Evolutionary conservation across 2,329 filamentous ascomycete genomes (phyloP), one percentile per base, ranked within the genome.

Genomic region (Mycocentrospora acerina): DNA sequence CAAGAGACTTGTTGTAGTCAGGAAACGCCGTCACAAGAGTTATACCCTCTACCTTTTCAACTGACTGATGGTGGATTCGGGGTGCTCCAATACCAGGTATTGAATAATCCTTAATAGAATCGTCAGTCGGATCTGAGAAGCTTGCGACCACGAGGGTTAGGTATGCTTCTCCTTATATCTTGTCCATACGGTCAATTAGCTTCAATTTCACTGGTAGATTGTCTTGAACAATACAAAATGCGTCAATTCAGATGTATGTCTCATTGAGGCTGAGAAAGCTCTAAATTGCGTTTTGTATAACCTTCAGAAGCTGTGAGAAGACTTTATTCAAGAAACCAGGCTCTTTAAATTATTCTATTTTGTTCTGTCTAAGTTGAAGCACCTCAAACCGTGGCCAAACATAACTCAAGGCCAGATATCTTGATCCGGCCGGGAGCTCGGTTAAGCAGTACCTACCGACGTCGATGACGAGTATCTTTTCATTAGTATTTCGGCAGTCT

Each of bases 141-240:
- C n/a, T 34, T 6, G 22, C 32, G 15, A 15, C 32, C 9, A 34
- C 32, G 10, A 34, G 19, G 14, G 32, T 34, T 2, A 34, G 12
- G 11, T 34, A 34, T 5, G 32, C 32, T 16, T 26, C 12, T 34
- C 32, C 32, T 10, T 34, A 34, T 16, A 34, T 14, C 22, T 34
- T 26, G 22, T 26, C 32, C 32, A 34, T 34, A 7, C 24, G 14
- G 8, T 15, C 9, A 4, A 34, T 34, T 7, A 34, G 22, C 7
- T 34, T 12, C n/a, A 14, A 10, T 15, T 34, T 26, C 22, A 27
- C 13, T 24, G 9, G 12, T 25, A 13, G 3, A 19, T 40, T 30
- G 19, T 40, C 37, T 17, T 40, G 37, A 10, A 40, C 29, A 9
- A 40, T 40, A 19, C 31, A 40, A 12, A 40, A 9, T 6, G 30